These are phyloP conservation scores for Mentha longifolia DNA, from an alignment of 257 asterid genomes.

Conservation along the genomic window DNA sequence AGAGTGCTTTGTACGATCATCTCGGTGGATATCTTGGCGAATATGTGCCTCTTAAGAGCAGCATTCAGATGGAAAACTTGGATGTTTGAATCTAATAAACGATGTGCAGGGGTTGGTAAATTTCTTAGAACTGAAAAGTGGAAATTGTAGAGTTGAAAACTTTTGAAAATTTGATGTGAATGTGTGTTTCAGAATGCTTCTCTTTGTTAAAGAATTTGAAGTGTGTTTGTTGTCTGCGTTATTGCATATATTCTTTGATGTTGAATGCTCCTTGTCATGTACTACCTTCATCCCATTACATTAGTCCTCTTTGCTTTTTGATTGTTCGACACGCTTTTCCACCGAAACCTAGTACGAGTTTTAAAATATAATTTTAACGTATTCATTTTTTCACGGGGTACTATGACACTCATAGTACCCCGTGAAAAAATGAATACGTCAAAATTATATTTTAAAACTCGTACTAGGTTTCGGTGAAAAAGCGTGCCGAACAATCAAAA, in stretches of 20 bases:
- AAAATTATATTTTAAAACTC: too few relatives aligned
- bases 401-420: too few relatives aligned
- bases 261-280: neutral
- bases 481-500: too few relatives aligned
- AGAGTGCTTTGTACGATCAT: constrained; percentile 84
- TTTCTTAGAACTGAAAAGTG: constrained; percentile 14
- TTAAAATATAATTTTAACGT: too few relatives aligned
- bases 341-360: too few relatives aligned
- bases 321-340: too few relatives aligned
- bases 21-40: constrained; percentile 98
- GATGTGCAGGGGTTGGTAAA: constrained; percentile 28
- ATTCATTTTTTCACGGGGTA: too few relatives aligned
- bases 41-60: constrained; percentile 94
- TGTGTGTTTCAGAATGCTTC: constrained; percentile 25
- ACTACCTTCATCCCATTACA: too few relatives aligned
- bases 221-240: constrained; percentile 1
- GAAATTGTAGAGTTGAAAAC: constrained; percentile 26
- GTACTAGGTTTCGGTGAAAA: too few relatives aligned
- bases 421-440: too few relatives aligned
- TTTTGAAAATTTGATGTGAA: neutral
- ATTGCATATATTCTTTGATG: neutral
- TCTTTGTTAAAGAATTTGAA: constrained; percentile 24
- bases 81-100: constrained; percentile 49
- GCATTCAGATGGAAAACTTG: constrained; percentile 91
- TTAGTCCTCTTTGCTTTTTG: too few relatives aligned